Conservation (phyloP, 345 rosid species). For the Fremontodendron californicum region DNA sequence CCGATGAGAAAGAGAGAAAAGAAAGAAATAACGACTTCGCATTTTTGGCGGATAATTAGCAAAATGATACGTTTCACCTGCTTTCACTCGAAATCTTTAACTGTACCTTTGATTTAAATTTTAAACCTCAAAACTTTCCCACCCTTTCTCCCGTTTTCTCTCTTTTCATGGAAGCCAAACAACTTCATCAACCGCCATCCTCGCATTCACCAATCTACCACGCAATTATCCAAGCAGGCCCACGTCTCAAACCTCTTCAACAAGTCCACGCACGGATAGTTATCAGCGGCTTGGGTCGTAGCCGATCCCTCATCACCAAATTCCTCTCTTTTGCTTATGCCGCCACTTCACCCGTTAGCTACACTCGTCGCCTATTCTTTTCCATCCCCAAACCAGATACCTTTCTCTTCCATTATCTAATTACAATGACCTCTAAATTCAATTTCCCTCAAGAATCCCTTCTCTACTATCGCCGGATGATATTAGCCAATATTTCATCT, state of each 20-base stretch:
- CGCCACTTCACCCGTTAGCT: slow-evolving; percentile 44
- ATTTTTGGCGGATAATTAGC: not conserved
- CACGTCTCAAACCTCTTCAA: slow-evolving; percentile 52
- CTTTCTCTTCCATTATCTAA: slow-evolving; percentile 62
- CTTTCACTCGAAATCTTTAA: not conserved
- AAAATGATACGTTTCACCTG: not conserved
- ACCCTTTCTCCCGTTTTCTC: not conserved
- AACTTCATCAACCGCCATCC: not conserved
- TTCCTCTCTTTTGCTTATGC: slow-evolving; percentile 60
- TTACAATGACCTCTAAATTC: slow-evolving; percentile 52
- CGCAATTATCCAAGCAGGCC: slow-evolving; percentile 60
- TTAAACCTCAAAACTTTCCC: not conserved
- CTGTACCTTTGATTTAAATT: not conserved
- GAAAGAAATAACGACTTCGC: not conserved
- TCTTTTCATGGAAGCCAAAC: slow-evolving; percentile 35
- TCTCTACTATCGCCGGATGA: slow-evolving; percentile 54
- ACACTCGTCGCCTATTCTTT: slow-evolving; percentile 48
- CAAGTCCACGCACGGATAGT: slow-evolving; percentile 65
- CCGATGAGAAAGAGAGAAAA: no score
- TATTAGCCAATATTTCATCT: slow-evolving; percentile 36
- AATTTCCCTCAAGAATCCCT: slow-evolving; percentile 43
- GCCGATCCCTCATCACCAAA: slow-evolving; percentile 70
- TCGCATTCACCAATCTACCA: slow-evolving; percentile 51
- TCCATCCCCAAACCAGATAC: slow-evolving; percentile 59
- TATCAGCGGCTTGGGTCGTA: slow-evolving; percentile 47